Percentiles rank a stretch among this genome's conserved stretches.
Conservation (phyloP, 1,284 basidiomycete genomes). For the Heliocybe sulcata region DNA sequence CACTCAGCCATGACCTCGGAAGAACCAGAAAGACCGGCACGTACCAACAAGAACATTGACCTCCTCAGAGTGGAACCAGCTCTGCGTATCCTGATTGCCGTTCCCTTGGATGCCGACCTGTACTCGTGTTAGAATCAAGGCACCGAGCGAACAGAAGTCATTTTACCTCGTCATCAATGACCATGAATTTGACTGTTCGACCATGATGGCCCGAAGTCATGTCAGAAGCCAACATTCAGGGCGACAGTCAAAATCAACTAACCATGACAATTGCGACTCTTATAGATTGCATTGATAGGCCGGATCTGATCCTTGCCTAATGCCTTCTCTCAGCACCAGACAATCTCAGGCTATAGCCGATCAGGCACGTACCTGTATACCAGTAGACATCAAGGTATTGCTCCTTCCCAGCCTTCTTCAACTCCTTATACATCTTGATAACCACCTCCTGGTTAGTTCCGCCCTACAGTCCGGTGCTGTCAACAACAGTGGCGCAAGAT, state of each 20-base stretch:
- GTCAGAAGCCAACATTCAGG: not conserved
- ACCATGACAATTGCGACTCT: slow-evolving; percentile 71
- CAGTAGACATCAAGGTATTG: slow-evolving; percentile 60
- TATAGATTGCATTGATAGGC: slow-evolving; percentile 66
- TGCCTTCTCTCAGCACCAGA: slow-evolving; percentile 13
- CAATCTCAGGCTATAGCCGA: not conserved
- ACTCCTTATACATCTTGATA: slow-evolving; percentile 51
- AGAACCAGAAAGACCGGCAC: not conserved
- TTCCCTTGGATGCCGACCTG: slow-evolving; percentile 65
- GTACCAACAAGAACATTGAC: slow-evolving; percentile 60
- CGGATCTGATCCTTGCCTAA: slow-evolving; percentile 62
- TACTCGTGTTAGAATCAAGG: not conserved
- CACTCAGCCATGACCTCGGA: not conserved
- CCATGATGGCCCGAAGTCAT: not conserved
- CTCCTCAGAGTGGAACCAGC: slow-evolving; percentile 77
- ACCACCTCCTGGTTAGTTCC: slow-evolving; percentile 78
- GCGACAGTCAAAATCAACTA: not conserved
- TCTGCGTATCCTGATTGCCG: slow-evolving; percentile 67
- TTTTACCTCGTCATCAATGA: slow-evolving; percentile 46
- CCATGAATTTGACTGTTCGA: slow-evolving; percentile 61
- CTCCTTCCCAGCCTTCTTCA: slow-evolving; percentile 43
- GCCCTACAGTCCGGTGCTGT: slow-evolving; percentile 33
- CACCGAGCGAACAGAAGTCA: not conserved
- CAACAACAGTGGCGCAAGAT: not conserved
- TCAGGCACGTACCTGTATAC: slow-evolving; percentile 32